These are phyloP conservation scores for Funneliformis geosporum DNA, from an alignment of 192 early-diverging fungal genomes.

Conservation along the genomic window DNA sequence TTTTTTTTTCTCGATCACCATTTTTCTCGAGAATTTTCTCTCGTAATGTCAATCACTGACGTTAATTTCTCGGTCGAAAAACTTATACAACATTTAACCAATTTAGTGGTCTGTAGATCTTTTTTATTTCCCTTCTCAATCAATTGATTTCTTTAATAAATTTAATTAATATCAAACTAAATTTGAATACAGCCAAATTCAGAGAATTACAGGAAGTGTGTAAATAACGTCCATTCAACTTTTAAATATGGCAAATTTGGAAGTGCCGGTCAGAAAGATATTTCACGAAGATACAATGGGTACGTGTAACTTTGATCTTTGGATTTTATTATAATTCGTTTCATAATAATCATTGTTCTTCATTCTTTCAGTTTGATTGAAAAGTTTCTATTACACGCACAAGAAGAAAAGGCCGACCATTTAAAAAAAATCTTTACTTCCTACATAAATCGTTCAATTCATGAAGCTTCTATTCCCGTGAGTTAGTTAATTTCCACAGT, in stretches of 20 bases:
- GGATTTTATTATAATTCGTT: neutral
- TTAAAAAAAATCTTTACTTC: conserved; percentile 2
- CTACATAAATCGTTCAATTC: neutral
- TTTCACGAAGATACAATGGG: conserved; percentile 9
- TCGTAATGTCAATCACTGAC: neutral
- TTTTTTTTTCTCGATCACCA: neutral
- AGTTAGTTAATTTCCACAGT: neutral
- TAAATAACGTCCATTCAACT: neutral
- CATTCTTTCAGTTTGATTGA: neutral
- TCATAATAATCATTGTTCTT: neutral
- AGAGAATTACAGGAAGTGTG: neutral
- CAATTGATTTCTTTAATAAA: neutral
- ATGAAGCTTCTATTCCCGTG: neutral
- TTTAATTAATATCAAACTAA: neutral
- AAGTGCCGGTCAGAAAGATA: conserved; percentile 2
- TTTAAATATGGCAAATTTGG: conserved; percentile 22
- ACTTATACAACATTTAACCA: conserved; percentile 5
- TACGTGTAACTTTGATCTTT: neutral
- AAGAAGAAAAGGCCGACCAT: neutral
- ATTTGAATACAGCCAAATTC: neutral
- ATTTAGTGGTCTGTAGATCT: neutral
- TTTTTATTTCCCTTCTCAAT: neutral
- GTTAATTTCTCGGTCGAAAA: conserved; percentile 1
- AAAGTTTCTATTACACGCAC: conserved; percentile 18
- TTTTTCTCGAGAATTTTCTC: neutral